Evolutionary conservation across 78 protist genomes (phyloP), one percentile per base, ranked within the genome.

Genomic region (Planoprotostelium fungivorum): DNA sequence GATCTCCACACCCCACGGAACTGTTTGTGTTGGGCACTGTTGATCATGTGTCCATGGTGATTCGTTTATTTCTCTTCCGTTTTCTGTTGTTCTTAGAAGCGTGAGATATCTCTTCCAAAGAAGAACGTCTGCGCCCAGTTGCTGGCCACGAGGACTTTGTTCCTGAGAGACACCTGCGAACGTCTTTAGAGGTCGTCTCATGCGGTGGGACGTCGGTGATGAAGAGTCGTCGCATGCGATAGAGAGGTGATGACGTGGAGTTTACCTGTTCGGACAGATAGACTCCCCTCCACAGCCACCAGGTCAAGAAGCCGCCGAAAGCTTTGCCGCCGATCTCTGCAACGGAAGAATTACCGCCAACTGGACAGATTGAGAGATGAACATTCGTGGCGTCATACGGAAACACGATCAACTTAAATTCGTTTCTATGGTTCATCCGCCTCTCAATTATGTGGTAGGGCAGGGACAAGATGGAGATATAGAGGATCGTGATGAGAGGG

Each of bases 241-340:
- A 16, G 73, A 5, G 16, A 51, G 31, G 16, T 51, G 31, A 51
- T 51, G 73, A 51, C 31, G 16, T 51, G 16, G 5, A 16, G 16
- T 16, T 25, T 51, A 85, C 36, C 87, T 93, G 95, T 35, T 93
- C 89, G 0, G 88, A 83, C 1, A 87, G 51, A 38, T 93, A 93
- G 1, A 93, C 63, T 0, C 88, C 35, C 83, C 87, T 89, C 93
- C 93, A 93, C 35, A 63, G n/a, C 90, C 90, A 90, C 93, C 93
- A 93, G 1, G 87, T 90, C 63, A 88, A 89, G 34, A 89, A 84
- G 37, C 95, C 95, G 36, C 91, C 90, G 5, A 51, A 51, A 5
- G 5, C 16, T 5, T 16, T 51, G 73, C 16, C 73, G 5, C 73
- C 73, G 16, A 51, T 51, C 16, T 51, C 73, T 16, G 73, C 73